Conservation (phyloP, 768 basidiomycete species). For the Cubamyces sp. region DNA sequence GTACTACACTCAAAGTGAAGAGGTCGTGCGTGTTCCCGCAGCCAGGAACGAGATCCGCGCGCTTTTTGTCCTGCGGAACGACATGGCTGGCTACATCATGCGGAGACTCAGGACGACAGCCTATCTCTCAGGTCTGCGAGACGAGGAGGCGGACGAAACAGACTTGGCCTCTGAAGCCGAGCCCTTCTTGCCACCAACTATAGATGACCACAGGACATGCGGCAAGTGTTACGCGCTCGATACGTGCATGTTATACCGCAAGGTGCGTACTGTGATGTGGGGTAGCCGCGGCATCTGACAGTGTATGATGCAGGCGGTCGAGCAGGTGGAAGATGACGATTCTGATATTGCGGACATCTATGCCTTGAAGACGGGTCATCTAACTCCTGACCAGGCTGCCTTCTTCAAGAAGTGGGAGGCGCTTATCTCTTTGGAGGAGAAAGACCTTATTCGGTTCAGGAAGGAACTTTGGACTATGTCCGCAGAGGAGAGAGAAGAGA, state of each 20-base stretch:
- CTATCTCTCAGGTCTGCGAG: neutral
- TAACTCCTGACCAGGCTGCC: constrained; percentile 62
- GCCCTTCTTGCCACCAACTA: constrained; percentile 82
- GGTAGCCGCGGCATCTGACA: neutral
- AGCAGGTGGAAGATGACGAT: constrained; percentile 55
- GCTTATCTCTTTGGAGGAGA: constrained; percentile 84
- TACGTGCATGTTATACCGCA: constrained; percentile 93
- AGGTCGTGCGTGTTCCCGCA: constrained; percentile 81
- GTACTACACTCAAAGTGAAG: constrained; percentile 92
- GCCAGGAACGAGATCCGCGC: constrained; percentile 83
- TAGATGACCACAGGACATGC: constrained; percentile 81
- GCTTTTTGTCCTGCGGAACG: constrained; percentile 81
- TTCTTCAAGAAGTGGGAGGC: constrained; percentile 95
- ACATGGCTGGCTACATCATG: constrained; percentile 79
- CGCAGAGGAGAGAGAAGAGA: constrained; percentile 75
- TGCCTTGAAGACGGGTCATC: constrained; percentile 77
- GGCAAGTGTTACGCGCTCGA: constrained; percentile 82
- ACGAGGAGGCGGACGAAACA: neutral
- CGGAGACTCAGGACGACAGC: constrained; percentile 40
- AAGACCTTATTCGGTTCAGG: constrained; percentile 80
- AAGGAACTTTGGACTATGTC: constrained; percentile 95
- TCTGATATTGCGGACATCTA: constrained; percentile 72
- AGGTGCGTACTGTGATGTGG: constrained; percentile 45
- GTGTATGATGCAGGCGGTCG: constrained; percentile 58
- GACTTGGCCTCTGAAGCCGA: constrained; percentile 36